Evolutionary conservation across 352 stramenopile genomes (phyloP), one percentile per base, ranked within the genome.

Genomic region (Globisporangium carolinianum): DNA sequence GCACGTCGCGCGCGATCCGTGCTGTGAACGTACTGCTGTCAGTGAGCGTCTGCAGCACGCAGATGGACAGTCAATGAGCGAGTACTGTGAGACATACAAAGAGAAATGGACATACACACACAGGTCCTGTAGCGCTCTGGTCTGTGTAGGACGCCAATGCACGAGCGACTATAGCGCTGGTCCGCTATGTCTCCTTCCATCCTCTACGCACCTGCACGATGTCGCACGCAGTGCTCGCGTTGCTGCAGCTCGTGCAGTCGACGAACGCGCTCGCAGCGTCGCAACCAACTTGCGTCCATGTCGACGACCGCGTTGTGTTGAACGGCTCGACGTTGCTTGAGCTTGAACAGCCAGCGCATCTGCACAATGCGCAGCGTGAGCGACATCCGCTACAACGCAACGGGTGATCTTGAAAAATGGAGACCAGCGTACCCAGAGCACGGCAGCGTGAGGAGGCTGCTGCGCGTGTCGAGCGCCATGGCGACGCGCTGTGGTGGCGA

Each of bases 1-100:
- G 61, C 6, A 87, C 55, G 53, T 94, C 84, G 48, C 90, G 77
- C 6, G 91, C 79, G 17, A 92, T 76, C 0, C 73, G 71, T 3
- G 80, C 82, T 12, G 84, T 70, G 78, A 82, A 94, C 61, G 69
- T 90, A 57, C 80, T 91, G 15, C 82, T 82, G 69, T 87, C 79
- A 62, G 87, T 77, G 56, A 92, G 92, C 35, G 78, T 73, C 77
- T 93, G 64, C 1, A 4, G 8, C 14, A 11, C 35, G 11, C 12
- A n/a, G 42, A n/a, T 46, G 32, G 15, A 12, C 36, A 11, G 38
- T 35, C 17, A n/a, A 49, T 39, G 37, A 56, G 47, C 17, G 5
- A 11, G 1, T 17, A 11, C 0, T 32, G 24, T 24, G 24, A 24
- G 24, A 24, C 24, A 24, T 24, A 24, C 24, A 24, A 24, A 24